Evolutionary conservation across 108 stramenopile genomes (phyloP).

Genomic region (Stephanodiscus triporus): DNA sequence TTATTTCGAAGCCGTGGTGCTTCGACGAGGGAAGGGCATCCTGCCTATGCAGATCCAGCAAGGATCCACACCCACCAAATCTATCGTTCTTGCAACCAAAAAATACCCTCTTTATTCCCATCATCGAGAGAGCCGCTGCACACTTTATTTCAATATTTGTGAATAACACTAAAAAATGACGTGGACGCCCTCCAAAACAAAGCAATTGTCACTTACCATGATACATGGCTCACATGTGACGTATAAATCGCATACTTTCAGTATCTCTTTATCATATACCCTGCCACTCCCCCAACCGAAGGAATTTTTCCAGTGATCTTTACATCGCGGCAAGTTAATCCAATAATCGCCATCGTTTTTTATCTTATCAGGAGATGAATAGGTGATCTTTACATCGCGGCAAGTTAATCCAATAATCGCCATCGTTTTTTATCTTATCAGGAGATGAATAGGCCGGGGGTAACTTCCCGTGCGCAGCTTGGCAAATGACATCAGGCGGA

Average conservation of each 20-base stretch:
- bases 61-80: constrained; percentile 86
- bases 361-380: constrained; percentile 24
- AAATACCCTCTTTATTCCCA: constrained; percentile 72
- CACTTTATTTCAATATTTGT: constrained; percentile 41
- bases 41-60: constrained; percentile 64
- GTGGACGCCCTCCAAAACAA: too few species aligned
- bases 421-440: constrained; percentile 34
- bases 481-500: constrained; percentile 42
- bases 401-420: constrained; percentile 62
- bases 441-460: constrained; percentile 27
- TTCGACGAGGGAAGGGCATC: constrained; percentile 35
- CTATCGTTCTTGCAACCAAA: constrained; percentile 85
- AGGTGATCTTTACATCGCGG: constrained; percentile 31
- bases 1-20: constrained; percentile 63
- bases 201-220: constrained; percentile 53
- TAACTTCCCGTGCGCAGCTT: constrained; percentile 45
- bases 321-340: constrained; percentile 53
- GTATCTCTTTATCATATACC: constrained; percentile 54
- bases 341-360: constrained; percentile 53
- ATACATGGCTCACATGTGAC: constrained; percentile 92
- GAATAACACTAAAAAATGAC: not conserved
- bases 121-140: constrained; percentile 79
- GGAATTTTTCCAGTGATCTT: constrained; percentile 59
- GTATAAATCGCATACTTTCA: constrained; percentile 64
- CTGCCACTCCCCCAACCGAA: constrained; percentile 63